Conservation (phyloP, 2,329 filamentous ascomycete genomes). For the Penicillium crustosum region DNA sequence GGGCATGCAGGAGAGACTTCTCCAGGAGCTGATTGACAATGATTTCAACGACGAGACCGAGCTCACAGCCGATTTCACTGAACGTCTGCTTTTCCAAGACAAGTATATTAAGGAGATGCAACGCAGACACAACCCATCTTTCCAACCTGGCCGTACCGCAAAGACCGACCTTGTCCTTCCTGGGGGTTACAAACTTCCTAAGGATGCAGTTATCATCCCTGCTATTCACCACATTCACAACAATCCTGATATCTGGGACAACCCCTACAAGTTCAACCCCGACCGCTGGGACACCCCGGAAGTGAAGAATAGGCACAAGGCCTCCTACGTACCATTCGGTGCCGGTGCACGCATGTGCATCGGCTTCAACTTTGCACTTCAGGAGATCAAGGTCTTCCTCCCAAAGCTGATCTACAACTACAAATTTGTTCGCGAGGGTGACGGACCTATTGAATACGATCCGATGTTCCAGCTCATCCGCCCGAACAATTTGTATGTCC, state of each 20-base stretch:
- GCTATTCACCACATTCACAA: constrained; percentile 50
- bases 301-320: constrained; percentile 54
- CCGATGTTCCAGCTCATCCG: constrained; percentile 31
- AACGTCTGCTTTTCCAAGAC: constrained; percentile 48
- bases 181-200: constrained; percentile 58
- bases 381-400: constrained; percentile 59
- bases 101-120: constrained; percentile 62
- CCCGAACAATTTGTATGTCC: constrained; percentile 30
- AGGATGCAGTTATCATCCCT: constrained; percentile 55
- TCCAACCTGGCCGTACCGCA: constrained; percentile 60
- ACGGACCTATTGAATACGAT: constrained; percentile 48
- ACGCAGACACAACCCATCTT: constrained; percentile 61
- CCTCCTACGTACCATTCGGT: constrained; percentile 60
- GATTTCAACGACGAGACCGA: constrained; percentile 46
- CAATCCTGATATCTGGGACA: constrained; percentile 58
- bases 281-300: constrained; percentile 57
- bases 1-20: constrained; percentile 56
- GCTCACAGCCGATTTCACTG: constrained; percentile 50
- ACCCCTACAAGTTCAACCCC: constrained; percentile 59
- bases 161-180: constrained; percentile 59
- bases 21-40: constrained; percentile 59
- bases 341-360: constrained; percentile 60
- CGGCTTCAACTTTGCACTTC: constrained; percentile 64
- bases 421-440: constrained; percentile 51
- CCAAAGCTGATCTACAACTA: constrained; percentile 61